A percentile compares a stretch with the other conserved stretches of the same genome.
Conservation (phyloP, 805 yeast genomes). For the Torulaspora delbrueckii region DNA sequence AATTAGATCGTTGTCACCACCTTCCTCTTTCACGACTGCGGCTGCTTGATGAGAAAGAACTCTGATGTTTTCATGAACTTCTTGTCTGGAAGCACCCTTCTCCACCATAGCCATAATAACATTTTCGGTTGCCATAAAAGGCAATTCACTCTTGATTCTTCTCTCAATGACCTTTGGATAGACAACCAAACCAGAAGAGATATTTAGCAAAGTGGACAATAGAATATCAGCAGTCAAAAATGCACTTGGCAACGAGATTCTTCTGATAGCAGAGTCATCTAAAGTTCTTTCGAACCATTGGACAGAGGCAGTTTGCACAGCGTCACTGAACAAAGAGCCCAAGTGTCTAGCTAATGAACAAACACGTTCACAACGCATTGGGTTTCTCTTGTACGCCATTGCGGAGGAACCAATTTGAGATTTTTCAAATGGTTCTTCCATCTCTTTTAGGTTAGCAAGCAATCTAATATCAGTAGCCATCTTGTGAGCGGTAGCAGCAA, state of each 20-base stretch:
- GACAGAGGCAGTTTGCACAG: conserved; percentile 93
- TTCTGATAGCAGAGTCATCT: conserved; percentile 96
- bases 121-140: conserved; percentile 99
- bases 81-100: conserved; percentile 96
- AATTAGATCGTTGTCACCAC: conserved; percentile 96
- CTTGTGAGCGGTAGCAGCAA: conserved; percentile 95
- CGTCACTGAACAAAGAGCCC: conserved; percentile 87
- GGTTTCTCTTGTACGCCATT: conserved; percentile 99
- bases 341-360: conserved; percentile 97
- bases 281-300: conserved; percentile 99
- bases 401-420: conserved; percentile 98
- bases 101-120: conserved; percentile 99
- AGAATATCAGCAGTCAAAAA: conserved; percentile 94
- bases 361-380: conserved; percentile 98
- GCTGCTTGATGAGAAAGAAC: conserved; percentile 97
- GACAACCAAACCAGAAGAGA: conserved; percentile 92
- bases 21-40: conserved; percentile 94
- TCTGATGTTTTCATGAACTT: conserved; percentile 95
- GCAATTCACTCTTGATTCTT: conserved; percentile 89
- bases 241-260: conserved; percentile 94
- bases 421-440: conserved; percentile 98
- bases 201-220: conserved; percentile 81
- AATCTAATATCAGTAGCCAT: conserved; percentile 96
- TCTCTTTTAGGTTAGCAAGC: conserved; percentile 92
- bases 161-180: conserved; percentile 98